A percentile compares a stretch with the other conserved stretches of the same genome.
phyloP scores from a whole-genome alignment of 805 yeast genomes.

The Schwanniomyces polymorphus region DNA sequence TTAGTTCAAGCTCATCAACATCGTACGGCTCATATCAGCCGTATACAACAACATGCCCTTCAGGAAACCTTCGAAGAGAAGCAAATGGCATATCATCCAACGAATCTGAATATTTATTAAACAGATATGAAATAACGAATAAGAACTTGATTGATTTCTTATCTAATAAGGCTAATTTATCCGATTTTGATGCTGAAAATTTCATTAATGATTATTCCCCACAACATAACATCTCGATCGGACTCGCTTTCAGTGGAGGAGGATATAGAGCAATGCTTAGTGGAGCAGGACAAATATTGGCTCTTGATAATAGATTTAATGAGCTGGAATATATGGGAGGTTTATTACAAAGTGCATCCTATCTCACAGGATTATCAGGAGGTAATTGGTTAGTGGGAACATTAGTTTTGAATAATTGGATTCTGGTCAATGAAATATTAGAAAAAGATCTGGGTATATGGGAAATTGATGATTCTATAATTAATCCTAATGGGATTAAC shows the following conservation, averaged over 20 bases:
- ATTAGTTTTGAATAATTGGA: slow-evolving; percentile 37
- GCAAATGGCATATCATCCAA: slow-evolving; percentile 21
- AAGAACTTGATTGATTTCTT: slow-evolving; percentile 26
- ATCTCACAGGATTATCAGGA: slow-evolving; percentile 41
- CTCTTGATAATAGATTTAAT: slow-evolving; percentile 34
- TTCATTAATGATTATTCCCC: slow-evolving; percentile 22
- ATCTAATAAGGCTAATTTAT: slow-evolving; percentile 25
- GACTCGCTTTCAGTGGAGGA: slow-evolving; percentile 20
- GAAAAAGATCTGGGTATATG: slow-evolving; percentile 45
- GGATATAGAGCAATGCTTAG: slow-evolving; percentile 38
- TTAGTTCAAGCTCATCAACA: not conserved
- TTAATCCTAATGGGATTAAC: slow-evolving; percentile 64
- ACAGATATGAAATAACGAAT: slow-evolving; percentile 29
- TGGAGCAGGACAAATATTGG: slow-evolving; percentile 44
- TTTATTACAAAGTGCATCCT: slow-evolving; percentile 37
- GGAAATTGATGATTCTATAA: slow-evolving; percentile 64
- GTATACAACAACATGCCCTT: slow-evolving; percentile 28
- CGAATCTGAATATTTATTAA: slow-evolving; percentile 26
- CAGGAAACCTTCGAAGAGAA: slow-evolving; percentile 20
- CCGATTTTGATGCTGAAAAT: slow-evolving; percentile 29
- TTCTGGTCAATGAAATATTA: slow-evolving; percentile 30
- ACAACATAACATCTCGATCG: slow-evolving; percentile 24
- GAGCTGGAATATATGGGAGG: slow-evolving; percentile 37
- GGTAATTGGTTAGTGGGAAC: slow-evolving; percentile 42
- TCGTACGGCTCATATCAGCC: slow-evolving; percentile 23